These are phyloP conservation scores for Backusella tarrabulga DNA, from an alignment of 192 early-diverging fungal genomes.

Conservation along the genomic window DNA sequence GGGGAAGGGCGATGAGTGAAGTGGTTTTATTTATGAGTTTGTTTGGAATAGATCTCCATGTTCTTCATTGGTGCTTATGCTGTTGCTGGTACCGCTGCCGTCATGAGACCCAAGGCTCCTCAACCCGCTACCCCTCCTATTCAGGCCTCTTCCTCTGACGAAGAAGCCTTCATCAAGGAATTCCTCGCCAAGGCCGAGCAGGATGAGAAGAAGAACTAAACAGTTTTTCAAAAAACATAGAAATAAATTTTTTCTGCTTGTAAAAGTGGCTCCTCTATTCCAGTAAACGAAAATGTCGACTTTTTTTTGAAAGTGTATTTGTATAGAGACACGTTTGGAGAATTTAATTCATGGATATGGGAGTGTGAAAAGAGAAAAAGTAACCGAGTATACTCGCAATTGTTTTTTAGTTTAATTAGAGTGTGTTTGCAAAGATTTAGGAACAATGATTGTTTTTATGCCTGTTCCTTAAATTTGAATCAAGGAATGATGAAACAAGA, in stretches of 20 bases:
- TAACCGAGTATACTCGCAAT: not conserved
- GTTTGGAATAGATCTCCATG: conserved; percentile 31
- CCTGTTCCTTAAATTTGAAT: not conserved
- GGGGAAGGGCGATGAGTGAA: too few relatives aligned
- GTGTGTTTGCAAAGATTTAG: not conserved
- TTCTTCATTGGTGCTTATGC: conserved; percentile 39
- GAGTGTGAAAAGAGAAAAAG: not conserved
- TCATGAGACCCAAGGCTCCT: conserved; percentile 29
- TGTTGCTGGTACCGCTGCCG: conserved; percentile 10
- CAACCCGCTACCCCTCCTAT: conserved; percentile 40
- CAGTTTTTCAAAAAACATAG: not conserved
- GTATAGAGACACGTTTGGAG: not conserved
- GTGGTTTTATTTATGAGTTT: not conserved
- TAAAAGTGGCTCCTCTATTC: not conserved
- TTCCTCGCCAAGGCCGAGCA: conserved; percentile 40
- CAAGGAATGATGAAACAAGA: not conserved
- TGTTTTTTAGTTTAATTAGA: not conserved
- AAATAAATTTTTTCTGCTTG: not conserved
- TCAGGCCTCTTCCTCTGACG: conserved; percentile 41
- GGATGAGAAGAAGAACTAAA: conserved; percentile 33
- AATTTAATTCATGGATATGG: not conserved
- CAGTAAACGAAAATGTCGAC: not conserved
- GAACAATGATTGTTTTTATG: not conserved
- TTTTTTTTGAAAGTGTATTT: not conserved
- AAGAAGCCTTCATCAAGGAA: conserved; percentile 49